Evolutionary conservation across 2,329 filamentous ascomycete genomes (phyloP).

Genomic region (Lachnellula subtilissima): DNA sequence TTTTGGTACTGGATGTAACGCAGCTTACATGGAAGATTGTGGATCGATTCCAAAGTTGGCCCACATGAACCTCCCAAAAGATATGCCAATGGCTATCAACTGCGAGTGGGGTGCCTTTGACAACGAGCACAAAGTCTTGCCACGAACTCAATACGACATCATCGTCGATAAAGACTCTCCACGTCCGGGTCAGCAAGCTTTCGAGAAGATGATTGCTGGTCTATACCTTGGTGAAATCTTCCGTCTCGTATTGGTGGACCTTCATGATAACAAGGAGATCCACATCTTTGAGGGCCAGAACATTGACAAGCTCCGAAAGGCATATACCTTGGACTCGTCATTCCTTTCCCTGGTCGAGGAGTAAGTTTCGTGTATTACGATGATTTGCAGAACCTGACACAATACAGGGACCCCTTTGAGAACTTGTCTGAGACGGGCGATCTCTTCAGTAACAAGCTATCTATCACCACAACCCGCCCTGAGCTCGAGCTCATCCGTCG

Average conservation of each 20-base stretch:
- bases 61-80: constrained; percentile 79
- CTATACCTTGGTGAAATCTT: constrained; percentile 94
- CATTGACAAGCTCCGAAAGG: constrained; percentile 71
- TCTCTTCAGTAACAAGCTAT: constrained; percentile 71
- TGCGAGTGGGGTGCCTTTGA: constrained; percentile 98
- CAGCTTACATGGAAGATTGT: constrained; percentile 93
- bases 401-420: constrained; percentile 79
- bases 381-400: constrained; percentile 16
- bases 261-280: constrained; percentile 71
- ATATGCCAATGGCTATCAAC: constrained; percentile 90
- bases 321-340: constrained; percentile 87
- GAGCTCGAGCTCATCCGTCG: constrained; percentile 88
- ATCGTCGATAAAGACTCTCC: constrained; percentile 88
- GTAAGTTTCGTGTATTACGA: constrained; percentile 39
- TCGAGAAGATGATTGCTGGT: constrained; percentile 97
- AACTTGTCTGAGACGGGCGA: constrained; percentile 87
- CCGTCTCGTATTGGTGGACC: constrained; percentile 77
- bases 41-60: constrained; percentile 91
- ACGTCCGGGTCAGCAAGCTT: constrained; percentile 87
- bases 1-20: constrained; percentile 97
- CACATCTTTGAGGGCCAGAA: constrained; percentile 83
- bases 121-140: constrained; percentile 85
- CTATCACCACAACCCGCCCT: constrained; percentile 63
- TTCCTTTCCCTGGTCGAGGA: constrained; percentile 93
- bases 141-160: constrained; percentile 78